Percentiles rank a stretch among this genome's conserved stretches.
Evolutionary conservation across 75 land plant species (phyloP).

Genomic region (Cryptomeria japonica): DNA sequence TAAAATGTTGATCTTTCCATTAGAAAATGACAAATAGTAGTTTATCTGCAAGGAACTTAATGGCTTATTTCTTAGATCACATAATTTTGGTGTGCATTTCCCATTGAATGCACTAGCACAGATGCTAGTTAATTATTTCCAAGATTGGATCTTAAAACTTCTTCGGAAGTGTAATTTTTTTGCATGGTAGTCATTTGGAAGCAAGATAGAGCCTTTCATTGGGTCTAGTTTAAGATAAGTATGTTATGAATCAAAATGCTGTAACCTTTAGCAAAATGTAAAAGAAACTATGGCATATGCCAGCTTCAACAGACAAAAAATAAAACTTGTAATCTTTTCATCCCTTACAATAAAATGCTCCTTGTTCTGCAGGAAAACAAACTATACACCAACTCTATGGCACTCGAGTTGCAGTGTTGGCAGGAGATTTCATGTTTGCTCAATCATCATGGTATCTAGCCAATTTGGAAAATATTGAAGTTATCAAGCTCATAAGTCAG

Average conservation of each 20-base stretch:
- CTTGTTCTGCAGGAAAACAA: conserved; percentile 68
- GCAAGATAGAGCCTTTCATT: not conserved
- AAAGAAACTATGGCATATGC: not conserved
- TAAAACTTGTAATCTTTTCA: not conserved
- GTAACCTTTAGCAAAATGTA: not conserved
- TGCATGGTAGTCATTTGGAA: not conserved
- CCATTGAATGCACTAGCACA: not conserved
- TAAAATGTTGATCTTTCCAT: not conserved
- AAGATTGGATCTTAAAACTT: not conserved
- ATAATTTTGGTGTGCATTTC: not conserved
- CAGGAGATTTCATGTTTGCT: conserved; percentile 99
- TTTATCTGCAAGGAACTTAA: not conserved
- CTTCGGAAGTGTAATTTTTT: not conserved
- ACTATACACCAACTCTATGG: conserved; percentile 90
- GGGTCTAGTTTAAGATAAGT: not conserved
- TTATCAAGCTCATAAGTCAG: conserved; percentile 98
- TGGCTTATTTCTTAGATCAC: not conserved
- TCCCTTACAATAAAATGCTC: not conserved
- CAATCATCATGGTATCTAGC: conserved; percentile 99
- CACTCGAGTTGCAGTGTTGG: conserved; percentile 92
- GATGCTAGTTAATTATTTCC: not conserved
- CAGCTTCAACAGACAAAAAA: not conserved
- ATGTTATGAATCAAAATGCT: conserved; percentile 3
- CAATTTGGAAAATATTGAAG: conserved; percentile 95
- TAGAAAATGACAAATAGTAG: not conserved